Evolutionary conservation across 2,329 filamentous ascomycete genomes (phyloP), one percentile per base, ranked within the genome.

Genomic region (Alternaria brassicae): DNA sequence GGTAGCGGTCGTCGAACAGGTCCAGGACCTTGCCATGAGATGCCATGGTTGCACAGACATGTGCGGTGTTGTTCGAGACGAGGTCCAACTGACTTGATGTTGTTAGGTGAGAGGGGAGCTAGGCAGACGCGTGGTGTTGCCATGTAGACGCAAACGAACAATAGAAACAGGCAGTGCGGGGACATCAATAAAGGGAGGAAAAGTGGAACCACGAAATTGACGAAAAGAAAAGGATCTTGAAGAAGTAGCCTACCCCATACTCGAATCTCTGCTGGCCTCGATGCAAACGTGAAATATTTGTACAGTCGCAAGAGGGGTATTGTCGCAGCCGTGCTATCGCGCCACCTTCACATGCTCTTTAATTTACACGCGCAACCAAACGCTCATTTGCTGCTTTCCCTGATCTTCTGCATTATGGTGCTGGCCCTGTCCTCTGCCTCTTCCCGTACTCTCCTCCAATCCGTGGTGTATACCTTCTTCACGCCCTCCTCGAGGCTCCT

Each of bases 401-500:
- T 70, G 10, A 79, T 68, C 58, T 70, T 79, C 58, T 72, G 65
- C 55, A 78, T 70, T 36, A 80, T 47, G 10, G 60, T 60, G 28
- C 72, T 73, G 6, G 78, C 73, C 47, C 73, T 73, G 57, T 81
- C 80, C 63, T 83, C 81, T 12, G 77, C 69, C 6, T 72, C 69
- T 63, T 80, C 76, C 47, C 80, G 70, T 50, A 77, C 73, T 37
- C 68, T 75, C 51, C 74, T 72, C 82, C 82, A 84, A 57, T 83
- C 80, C 17, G 76, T 78, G n/a, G 73, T 72, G 68, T 83, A 78
- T 23, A 81, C 63, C 55, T 71, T 78, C 70, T 74, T 69, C 53
- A 83, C 77, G 27, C 77, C 72, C 17, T 72, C 72, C 71, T 82
- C 81, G 6, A 84, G 63, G 57, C 81, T 78, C 25, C 77, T 67